Evolutionary conservation across 345 rosid genomes (phyloP).

Genomic region (Kandelia obovata): DNA sequence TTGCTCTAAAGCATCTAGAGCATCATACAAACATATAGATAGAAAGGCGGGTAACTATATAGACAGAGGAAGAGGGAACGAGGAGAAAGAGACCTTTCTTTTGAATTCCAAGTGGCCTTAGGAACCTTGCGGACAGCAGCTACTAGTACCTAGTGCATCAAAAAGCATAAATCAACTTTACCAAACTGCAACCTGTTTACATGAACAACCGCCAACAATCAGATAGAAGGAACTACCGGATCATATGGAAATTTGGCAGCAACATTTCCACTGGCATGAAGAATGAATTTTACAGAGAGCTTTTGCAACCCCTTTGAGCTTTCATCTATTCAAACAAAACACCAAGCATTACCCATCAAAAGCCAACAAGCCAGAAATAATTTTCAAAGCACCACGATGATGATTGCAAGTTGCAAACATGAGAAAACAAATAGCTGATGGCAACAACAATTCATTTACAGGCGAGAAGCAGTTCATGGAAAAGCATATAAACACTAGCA

Average conservation of each 20-base stretch:
- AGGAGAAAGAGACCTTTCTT: slow-evolving; percentile 62
- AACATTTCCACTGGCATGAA: slow-evolving; percentile 64
- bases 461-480: too few species aligned
- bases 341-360: background rate
- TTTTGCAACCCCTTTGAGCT: slow-evolving; percentile 39
- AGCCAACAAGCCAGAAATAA: background rate
- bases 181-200: background rate
- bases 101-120: slow-evolving; percentile 80
- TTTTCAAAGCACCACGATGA: background rate
- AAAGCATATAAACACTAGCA: too few species aligned
- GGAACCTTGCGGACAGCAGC: slow-evolving; percentile 74
- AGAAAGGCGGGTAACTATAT: background rate
- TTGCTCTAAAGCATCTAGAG: background rate
- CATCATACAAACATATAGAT: too few species aligned
- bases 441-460: too few species aligned
- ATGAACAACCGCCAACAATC: background rate
- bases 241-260: slow-evolving; percentile 75
- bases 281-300: slow-evolving; percentile 56
- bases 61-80: background rate
- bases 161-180: slow-evolving; percentile 8
- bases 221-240: slow-evolving; percentile 38
- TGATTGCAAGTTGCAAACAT: background rate
- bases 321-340: slow-evolving; percentile 31
- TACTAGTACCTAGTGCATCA: slow-evolving; percentile 46
- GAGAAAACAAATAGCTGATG: too few species aligned